Base-by-base conservation (phyloP, 106 monocot species). In the Dioscorea dumetorum region DNA sequence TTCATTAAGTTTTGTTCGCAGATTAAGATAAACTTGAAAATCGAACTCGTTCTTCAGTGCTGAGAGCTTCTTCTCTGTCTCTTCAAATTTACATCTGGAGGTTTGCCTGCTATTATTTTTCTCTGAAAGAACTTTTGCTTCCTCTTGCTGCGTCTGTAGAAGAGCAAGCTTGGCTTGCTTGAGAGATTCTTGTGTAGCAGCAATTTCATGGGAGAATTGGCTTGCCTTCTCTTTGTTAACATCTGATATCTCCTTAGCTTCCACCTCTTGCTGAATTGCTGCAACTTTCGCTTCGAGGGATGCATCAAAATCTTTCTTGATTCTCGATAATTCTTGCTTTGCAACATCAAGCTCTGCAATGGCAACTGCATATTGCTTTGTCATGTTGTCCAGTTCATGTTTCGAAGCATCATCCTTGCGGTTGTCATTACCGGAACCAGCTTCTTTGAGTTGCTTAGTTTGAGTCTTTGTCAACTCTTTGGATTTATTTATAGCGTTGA, bases 31-130 rank as follows among this genome's bases (percentile, higher is more conserved):
- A 5, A 48, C 8, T 50, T 68, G 49, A 22, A 67, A 66, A 63
- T 81, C 76, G 58, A 62, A 72, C 24, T 72, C 76, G 76, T 76
- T 63, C 67, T 22, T 81, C 67, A 81, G 49, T 23, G 58, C 24
- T 12, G 61, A 18, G 17, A 67, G 13, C 48, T 64, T 81, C 33
- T 57, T 81, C 57, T 76, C 70, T 13, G 33, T 67, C 57, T 81
- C 76, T 18, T 57, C 71, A 49, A 72, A 28, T 31, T 71, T 71
- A 33, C 33, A 41, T 49, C 32, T 72, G 68, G 72, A 67, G 58
- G 58, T 57, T 72, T 68, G 41, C 34, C 72, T 24, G n/a, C 48
- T 63, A 32, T 12, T 23, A 50, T 67, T 48, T 67, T 81, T 81
- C 28, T 75, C 75, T 4, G 53, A 58, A 24, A 67, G 9, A 5